Evolutionary conservation across 192 early-diverging fungal species (phyloP), one percentile per base, ranked within the genome.

Genomic region (Coemansia sp.): DNA sequence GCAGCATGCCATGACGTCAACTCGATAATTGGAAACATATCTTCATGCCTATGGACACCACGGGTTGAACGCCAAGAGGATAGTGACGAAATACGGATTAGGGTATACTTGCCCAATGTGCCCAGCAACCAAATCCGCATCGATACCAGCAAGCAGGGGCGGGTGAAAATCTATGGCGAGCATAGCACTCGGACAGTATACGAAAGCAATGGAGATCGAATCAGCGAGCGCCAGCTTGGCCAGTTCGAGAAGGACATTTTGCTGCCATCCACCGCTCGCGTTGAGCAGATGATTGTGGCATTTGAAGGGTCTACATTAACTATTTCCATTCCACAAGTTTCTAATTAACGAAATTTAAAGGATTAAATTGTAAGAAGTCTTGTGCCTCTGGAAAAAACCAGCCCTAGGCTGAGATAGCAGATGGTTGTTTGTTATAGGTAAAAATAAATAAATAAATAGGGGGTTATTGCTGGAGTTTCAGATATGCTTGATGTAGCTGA

Each of bases 161-260:
- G 73, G n/a, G 49, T 81, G 27, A 72, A 69, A 49, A 72, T 81
- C 26, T 75, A 54, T 22, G 67, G 78, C 56, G 78, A 81, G 60
- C 69, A 66, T 49, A 75, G 60, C 60, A 69, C 60, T 54, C 68
- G 68, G 31, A 54, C 60, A 3, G 69, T 49, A 7, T 69, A 75
- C 47, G 62, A 67, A 30, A 59, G 60, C 22, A 73, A 67, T n/a
- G 34, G n/a, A 27, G 78, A 75, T 54, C 52, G 54, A 10, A 55
- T 81, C 60, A 72, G 73, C 25, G 78, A 75, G 67, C 61, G 66
- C 7, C 68, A 69, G 69, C 78, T 81, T 22, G 78, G 78, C 5
- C 78, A 81, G 73, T 67, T 81, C 18, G 78, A 81, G 62, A 81
- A 81, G 59, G 73, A 76, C 57, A 67, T 81, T 26, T 73, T 73